Evolutionary conservation across 75 land plant species (phyloP).

Genomic region (Ceratopteris richardii): DNA sequence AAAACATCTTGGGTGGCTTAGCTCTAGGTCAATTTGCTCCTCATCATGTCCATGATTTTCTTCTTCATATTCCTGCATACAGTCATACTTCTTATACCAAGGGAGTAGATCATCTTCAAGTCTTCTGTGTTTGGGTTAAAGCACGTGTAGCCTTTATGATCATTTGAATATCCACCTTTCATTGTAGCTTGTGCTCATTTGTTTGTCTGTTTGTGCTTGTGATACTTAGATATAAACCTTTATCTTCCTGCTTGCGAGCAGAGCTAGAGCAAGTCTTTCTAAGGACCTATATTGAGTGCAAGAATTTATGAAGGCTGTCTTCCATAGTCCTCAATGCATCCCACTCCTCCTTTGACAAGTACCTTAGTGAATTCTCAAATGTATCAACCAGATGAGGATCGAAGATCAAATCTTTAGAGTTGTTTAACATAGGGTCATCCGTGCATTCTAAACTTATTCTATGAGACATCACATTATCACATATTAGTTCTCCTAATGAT

Average conservation of each 20-base stretch:
- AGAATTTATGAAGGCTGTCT: not conserved
- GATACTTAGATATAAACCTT: not conserved
- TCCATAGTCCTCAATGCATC: not conserved
- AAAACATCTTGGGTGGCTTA: too few species aligned
- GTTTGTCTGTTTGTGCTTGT: not conserved
- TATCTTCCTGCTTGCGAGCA: not conserved
- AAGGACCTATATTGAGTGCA: not conserved
- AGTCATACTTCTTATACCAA: too few species aligned
- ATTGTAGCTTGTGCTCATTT: not conserved
- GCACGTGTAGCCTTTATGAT: too few species aligned
- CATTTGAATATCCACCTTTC: too few species aligned
- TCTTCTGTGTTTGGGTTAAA: too few species aligned
- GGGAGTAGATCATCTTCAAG: too few species aligned
- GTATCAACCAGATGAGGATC: conserved; percentile 2
- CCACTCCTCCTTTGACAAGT: conserved; percentile 6
- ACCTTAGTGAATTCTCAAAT: not conserved
- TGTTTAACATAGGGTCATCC: not conserved
- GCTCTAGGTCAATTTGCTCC: too few species aligned
- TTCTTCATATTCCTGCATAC: too few species aligned
- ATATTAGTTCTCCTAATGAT: not conserved
- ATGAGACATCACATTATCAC: not conserved
- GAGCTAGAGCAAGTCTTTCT: not conserved
- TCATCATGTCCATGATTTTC: too few species aligned
- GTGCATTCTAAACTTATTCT: not conserved
- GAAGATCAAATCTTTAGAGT: not conserved